phyloP scores from a whole-genome alignment of 306 rosid species.

The Betula pendula region DNA sequence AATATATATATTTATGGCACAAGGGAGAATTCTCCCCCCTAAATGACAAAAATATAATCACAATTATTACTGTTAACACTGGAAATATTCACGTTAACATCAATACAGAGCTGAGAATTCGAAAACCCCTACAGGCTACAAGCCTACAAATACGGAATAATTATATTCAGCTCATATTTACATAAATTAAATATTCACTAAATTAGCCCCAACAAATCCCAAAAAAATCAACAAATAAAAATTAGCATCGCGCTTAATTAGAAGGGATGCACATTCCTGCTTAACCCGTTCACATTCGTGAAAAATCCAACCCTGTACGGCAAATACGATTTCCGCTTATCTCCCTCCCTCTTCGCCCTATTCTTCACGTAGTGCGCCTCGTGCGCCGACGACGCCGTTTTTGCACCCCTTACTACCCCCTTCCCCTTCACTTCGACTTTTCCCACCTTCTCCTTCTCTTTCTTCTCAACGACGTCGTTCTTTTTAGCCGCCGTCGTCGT shows the following conservation, averaged over 20 bases:
- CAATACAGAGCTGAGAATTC: neutral
- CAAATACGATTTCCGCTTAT: constrained; percentile 69
- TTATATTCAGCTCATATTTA: constrained; percentile 19
- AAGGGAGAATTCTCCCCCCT: neutral
- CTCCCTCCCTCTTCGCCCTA: constrained; percentile 63
- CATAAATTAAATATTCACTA: constrained; percentile 21
- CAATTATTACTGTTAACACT: neutral
- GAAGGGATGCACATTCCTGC: constrained; percentile 76
- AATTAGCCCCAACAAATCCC: neutral
- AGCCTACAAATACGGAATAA: neutral
- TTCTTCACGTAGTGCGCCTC: constrained; percentile 64
- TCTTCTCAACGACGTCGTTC: constrained; percentile 10
- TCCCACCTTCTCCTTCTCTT: neutral
- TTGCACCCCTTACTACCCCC: neutral
- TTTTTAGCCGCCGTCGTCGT: neutral
- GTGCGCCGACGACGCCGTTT: constrained; percentile 54
- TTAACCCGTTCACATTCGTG: constrained; percentile 53
- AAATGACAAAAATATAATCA: neutral
- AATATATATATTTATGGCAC: no score
- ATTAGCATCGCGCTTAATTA: constrained; percentile 12
- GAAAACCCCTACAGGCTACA: constrained; percentile 6
- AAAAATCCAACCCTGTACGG: constrained; percentile 85
- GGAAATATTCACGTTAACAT: neutral
- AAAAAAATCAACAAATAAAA: neutral
- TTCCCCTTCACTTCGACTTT: constrained; percentile 13